Base-by-base conservation (phyloP, 2,329 filamentous ascomycete species). In the Kalmusia sp. region DNA sequence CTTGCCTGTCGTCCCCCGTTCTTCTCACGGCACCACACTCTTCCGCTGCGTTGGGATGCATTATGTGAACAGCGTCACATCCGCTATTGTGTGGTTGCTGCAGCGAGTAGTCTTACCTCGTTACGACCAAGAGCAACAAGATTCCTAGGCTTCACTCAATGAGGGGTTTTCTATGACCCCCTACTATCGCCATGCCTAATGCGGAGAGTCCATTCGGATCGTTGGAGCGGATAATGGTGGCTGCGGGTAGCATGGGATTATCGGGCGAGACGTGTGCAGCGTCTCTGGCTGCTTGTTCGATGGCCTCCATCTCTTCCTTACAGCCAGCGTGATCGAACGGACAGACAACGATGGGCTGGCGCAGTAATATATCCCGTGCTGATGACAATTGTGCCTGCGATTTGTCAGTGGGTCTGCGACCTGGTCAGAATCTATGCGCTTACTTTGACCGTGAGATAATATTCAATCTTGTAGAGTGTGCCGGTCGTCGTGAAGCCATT, bases 271-370 rank as follows among this genome's bases (percentile, higher is more conserved):
- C 88, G 57, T 90, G 87, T 14, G 91, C 89, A 2, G 95, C 93
- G 64, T 98, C 93, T 74, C 93, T 93, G 37, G 95, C 95, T 0
- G 95, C 91, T 76, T 96, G 92, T 71, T 97, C 93, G 59, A 99
- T 98, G 31, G 93, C 93, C 67, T 96, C 93, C 92, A 99, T 97
- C 77, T 98, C 95, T 71, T 97, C 93, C 74, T 96, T 97, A 78
- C 95, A 99, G 14, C 89, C 91, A 62, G 96, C 91, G 69, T 97
- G 92, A 69, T 99, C 95, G 57, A 97, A 86, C 0, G 95, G 93
- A 68, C 93, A 98, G 46, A 98, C 95, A 28, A 98, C 92, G 52
- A 99, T 97, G 4, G 92, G 92, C 75, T 98, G 91, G 48, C 93
- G 87, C 37, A 98, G 82, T 25, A 87, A 82, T 50, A 99, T 96